phyloP scores from a whole-genome alignment of 495 filamentous ascomycete genomes.

The Aspergillus biplanus region DNA sequence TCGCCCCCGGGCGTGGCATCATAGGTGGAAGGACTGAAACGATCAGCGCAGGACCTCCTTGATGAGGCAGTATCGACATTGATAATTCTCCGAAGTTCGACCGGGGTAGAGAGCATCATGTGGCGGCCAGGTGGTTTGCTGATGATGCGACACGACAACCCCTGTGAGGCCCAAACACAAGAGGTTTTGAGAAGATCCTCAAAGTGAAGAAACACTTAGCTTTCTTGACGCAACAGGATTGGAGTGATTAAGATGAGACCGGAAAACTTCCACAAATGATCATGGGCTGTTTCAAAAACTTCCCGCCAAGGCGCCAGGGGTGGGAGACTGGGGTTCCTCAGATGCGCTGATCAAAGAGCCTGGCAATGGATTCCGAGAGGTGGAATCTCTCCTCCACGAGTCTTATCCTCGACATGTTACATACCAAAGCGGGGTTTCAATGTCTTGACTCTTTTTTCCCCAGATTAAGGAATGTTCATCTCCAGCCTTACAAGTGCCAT shows the following conservation, averaged over 20 bases:
- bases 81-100: slow-evolving; percentile 7
- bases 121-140: not conserved
- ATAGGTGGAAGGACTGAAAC: slow-evolving; percentile 21
- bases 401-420: not conserved
- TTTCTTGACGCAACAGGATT: not conserved
- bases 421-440: not conserved
- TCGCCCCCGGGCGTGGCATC: not conserved
- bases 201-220: not conserved
- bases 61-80: not conserved
- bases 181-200: slow-evolving; percentile 2
- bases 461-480: not conserved
- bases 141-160: not conserved
- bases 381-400: slow-evolving; percentile 11
- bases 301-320: slow-evolving; percentile 19
- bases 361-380: slow-evolving; percentile 11
- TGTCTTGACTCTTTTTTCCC: not conserved
- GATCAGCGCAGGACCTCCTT: slow-evolving; percentile 15
- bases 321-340: slow-evolving; percentile 12
- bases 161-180: not conserved
- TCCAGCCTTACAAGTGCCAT: not conserved
- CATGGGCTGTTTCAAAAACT: slow-evolving; percentile 24
- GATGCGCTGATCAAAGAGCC: not conserved
- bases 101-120: not conserved
- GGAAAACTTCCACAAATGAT: slow-evolving; percentile 28
- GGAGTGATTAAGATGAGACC: slow-evolving; percentile 22